Evolutionary conservation across 371 early-diverging fungal genomes (phyloP), one percentile per base, ranked within the genome.

Genomic region (Mortierella sp.): DNA sequence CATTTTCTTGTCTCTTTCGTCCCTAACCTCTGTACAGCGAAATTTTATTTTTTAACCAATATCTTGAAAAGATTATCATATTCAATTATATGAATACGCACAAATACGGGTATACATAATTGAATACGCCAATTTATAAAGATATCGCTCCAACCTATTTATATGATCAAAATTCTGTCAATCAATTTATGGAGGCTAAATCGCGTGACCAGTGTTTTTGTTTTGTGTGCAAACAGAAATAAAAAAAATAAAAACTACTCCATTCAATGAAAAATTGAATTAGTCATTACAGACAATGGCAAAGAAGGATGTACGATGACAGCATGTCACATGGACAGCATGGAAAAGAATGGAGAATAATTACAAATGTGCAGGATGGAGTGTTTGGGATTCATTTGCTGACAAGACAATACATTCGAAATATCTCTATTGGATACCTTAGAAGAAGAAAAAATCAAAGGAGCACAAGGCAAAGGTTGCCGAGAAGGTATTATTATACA

Each of bases 381-480:
- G 45, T n/a, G 26, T 11, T 11, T 9, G 30, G 39, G 26, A 51
- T 30, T 30, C 30, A 30, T 30, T 35, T 28, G 37, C 61, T 61
- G 61, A 61, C 40, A 24, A 62, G 1, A 28, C 40, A 24, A 62
- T 0, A 28, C 30, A 59, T 24, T 51, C 61, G 51, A 40, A 9
- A 40, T 20, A 18, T 49, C 22, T 40, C 16, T 52, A 16, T 40
- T 5, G 8, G 20, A 37, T 18, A 8, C 45, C 4, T n/a, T 63
- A 79, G 75, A 79, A 79, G 60, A 79, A 79, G 68, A 79, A 79
- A 68, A 74, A 74, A 64, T 51, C 74, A 40, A 79, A 78, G 62
- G 75, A 79, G 68, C 79, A 79, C 75, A 79, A 74, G 75, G 79
- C 74, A 55, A 79, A 74, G 52, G 79, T 79, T 18, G 75, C 75